Percentiles rank a stretch among this genome's conserved stretches.
Evolutionary conservation across 2,329 filamentous ascomycete genomes (phyloP).

Genomic region (Aspergillus sp.): DNA sequence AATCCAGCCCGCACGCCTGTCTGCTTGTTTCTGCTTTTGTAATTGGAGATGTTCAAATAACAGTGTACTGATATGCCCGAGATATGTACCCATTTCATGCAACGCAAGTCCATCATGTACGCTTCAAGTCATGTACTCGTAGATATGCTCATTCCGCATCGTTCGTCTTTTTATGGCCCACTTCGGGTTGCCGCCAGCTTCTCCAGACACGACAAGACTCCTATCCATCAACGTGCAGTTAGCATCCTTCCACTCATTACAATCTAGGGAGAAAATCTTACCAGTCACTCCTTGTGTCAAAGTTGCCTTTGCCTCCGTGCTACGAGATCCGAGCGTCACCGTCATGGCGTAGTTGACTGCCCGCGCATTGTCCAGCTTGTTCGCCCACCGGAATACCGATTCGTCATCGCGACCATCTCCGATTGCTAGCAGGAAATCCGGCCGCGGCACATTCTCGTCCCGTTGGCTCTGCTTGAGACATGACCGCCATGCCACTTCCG

Average conservation of each 20-base stretch:
- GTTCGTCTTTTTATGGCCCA: background rate
- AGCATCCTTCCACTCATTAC: conserved; percentile 4
- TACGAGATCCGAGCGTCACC: conserved; percentile 81
- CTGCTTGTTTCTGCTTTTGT: background rate
- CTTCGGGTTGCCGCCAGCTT: conserved; percentile 43
- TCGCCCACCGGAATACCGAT: conserved; percentile 92
- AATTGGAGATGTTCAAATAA: background rate
- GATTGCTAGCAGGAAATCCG: conserved; percentile 86
- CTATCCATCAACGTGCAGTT: conserved; percentile 32
- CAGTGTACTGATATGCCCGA: background rate
- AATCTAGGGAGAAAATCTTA: conserved; percentile 46
- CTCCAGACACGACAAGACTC: conserved; percentile 56
- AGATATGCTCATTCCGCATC: background rate
- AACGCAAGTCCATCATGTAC: too few relatives aligned
- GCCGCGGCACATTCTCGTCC: conserved; percentile 39
- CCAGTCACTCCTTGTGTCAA: conserved; percentile 90
- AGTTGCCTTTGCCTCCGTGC: conserved; percentile 83
- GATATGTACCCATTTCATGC: background rate
- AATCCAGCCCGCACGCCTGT: background rate
- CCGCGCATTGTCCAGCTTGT: conserved; percentile 64
- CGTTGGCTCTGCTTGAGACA: conserved; percentile 59
- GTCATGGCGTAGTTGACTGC: conserved; percentile 72
- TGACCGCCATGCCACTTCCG: conserved; percentile 69
- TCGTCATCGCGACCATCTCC: conserved; percentile 94
- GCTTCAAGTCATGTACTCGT: background rate